Base-by-base conservation (phyloP, 768 basidiomycete species). In the Lentinula aciculospora region DNA sequence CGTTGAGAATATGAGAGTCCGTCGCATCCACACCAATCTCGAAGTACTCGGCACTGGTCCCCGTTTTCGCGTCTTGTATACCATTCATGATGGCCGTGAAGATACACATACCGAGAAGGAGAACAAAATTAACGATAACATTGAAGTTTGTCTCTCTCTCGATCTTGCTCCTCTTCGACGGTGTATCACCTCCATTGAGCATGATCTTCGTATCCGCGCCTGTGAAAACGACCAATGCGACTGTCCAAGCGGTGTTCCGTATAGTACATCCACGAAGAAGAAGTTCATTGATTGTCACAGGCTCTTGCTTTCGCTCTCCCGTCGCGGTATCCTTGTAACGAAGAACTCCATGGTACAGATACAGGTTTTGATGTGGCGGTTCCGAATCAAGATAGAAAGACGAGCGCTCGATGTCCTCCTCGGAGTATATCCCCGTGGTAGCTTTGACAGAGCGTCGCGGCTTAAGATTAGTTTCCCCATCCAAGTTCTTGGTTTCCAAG, bases 101-200 rank as follows among this genome's bases (percentile, higher is more conserved):
- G 6, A 84, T 61, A 69, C 94, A 97, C 79, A 98, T 90, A 37
- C 81, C 51, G 40, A 86, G 67, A 57, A 98, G 76, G 59, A 97
- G 71, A 42, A 80, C 72, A 67, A 98, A 98, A 71, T 98, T 98
- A 75, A 97, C 89, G 51, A 95, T 74, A 62, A 98, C 96, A 67
- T 98, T 98, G 78, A 94, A 96, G 71, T 96, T 98, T 8, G 96
- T 98, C 77, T 98, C 96, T 74, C 85, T 90, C 75, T 98, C 94
- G 67, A 98, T 98, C 79, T 95, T 98, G 66, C 88, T 92, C 59
- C 92, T 88, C 67, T 98, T 98, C n/a, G 90, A 93, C 1, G 95
- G 94, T 1, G 94, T 98, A 13, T 86, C 88, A 19, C 95, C 94
- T 32, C 92, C 91, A 62, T 95, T 95, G 58, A 93, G 73, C 83